Evolutionary conservation across 1,139 yeast species (phyloP), one percentile per base, ranked within the genome.

Genomic region (Debaryomyces nepalensis): DNA sequence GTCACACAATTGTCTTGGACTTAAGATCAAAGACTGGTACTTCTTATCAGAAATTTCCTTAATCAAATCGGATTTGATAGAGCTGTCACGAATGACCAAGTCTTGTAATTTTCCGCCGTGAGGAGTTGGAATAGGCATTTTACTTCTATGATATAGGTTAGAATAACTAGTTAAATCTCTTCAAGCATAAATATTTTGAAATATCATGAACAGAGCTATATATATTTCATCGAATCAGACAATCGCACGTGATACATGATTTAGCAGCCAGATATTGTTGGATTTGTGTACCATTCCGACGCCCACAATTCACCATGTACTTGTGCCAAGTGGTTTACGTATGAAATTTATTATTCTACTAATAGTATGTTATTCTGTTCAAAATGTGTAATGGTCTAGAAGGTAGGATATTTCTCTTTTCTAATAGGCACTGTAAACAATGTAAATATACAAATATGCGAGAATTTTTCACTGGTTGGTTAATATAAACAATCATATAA

Each of bases 21-120:
- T 84, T 53, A 91, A 75, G 15, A 68, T 70, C 45, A 86, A 66
- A 32, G 79, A 70, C 23, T 78, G 73, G 43, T 85, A 74, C 10
- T 51, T 40, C 19, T 62, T 49, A 6, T 75, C 58, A 37, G 71
- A 68, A 19, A 84, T 71, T 66, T 89, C 95, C 26, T 72, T 58
- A 39, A 84, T 59, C 40, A 91, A 75, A 42, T 76, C 70, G 12
- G 65, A 64, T 54, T 77, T 82, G 52, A 77, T 79, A 19, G 80
- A 64, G 33, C 82, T 80, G 65, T 91, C 98, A 65, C 98, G 84
- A 43, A 82, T 80, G 46, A 90, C 76, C 49, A 91, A 78, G 64
- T 91, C 98, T 69, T 90, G 86, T 53, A 91, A 80, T 46, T 73
- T 70, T 58, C 96, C 97, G 62, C 97, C 97, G 77, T 90, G 97